Percentiles rank a stretch among this genome's conserved stretches.
Evolutionary conservation across 139 green algal genomes (phyloP).

Genomic region (Zygnema cylindricum): DNA sequence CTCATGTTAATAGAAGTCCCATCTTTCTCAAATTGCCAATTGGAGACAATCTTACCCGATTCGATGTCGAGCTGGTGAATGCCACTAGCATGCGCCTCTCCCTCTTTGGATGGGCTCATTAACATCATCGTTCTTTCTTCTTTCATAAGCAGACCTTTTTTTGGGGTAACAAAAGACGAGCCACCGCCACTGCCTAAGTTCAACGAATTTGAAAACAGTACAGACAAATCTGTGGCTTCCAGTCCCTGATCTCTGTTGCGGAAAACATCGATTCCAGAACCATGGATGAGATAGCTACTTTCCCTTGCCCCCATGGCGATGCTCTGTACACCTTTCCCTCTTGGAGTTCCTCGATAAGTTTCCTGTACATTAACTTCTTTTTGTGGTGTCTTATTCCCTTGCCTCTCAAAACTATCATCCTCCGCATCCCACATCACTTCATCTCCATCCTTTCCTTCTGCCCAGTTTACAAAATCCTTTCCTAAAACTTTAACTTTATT

Average conservation of each 20-base stretch:
- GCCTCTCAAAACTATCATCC: conserved; percentile 22
- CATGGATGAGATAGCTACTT: conserved; percentile 78
- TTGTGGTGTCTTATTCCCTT: background rate
- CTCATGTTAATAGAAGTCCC: conserved; percentile 76
- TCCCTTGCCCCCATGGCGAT: conserved; percentile 57
- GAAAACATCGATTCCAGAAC: conserved; percentile 83
- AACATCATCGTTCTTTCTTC: conserved; percentile 89
- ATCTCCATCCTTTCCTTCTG: conserved; percentile 66
- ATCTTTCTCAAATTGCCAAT: conserved; percentile 84
- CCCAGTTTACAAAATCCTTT: conserved; percentile 63
- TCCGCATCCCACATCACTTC: conserved; percentile 52
- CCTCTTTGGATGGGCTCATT: conserved; percentile 70
- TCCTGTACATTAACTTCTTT: conserved; percentile 53
- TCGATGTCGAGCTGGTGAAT: conserved; percentile 68
- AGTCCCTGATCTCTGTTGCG: conserved; percentile 83
- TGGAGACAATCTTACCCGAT: conserved; percentile 76
- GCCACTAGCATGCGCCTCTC: background rate
- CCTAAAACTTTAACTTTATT: conserved; percentile 69
- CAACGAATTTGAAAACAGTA: background rate
- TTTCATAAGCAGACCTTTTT: conserved; percentile 74
- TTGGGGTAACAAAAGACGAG: conserved; percentile 40
- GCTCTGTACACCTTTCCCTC: conserved; percentile 55
- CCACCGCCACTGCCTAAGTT: background rate
- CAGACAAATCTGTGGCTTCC: conserved; percentile 64
- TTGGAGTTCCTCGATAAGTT: conserved; percentile 61